phyloP scores from a whole-genome alignment of 768 basidiomycete genomes.

The Cyathus striatus region DNA sequence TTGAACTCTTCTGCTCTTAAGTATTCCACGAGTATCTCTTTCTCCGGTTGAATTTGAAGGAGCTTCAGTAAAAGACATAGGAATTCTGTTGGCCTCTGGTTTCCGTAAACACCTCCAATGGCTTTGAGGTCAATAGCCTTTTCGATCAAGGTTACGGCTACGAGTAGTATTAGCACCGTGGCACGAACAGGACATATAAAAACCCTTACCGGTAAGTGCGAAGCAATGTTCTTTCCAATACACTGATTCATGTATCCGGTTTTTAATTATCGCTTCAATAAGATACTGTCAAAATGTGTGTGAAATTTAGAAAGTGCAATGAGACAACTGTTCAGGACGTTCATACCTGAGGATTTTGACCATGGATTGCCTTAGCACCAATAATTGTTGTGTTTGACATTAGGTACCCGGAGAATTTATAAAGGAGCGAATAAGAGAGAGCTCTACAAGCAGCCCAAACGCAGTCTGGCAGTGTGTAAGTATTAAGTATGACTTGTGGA shows the following conservation, averaged over 20 bases:
- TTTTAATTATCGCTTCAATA: constrained; percentile 94
- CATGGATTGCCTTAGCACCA: constrained; percentile 88
- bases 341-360: constrained; percentile 90
- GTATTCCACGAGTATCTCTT: constrained; percentile 95
- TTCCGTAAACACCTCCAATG: constrained; percentile 93
- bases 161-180: constrained; percentile 2
- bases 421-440: too few relatives aligned
- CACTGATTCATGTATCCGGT: constrained; percentile 88
- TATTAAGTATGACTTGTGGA: too few relatives aligned
- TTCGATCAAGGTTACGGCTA: constrained; percentile 92
- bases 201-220: constrained; percentile 74
- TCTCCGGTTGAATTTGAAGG: constrained; percentile 95
- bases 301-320: too few relatives aligned
- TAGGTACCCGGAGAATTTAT: too few relatives aligned
- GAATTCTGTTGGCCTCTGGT: constrained; percentile 93
- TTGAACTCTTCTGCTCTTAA: constrained; percentile 97
- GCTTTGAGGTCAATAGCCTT: constrained; percentile 77
- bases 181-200: not conserved
- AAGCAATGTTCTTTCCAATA: constrained; percentile 99
- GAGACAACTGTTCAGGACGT: not conserved
- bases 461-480: too few relatives aligned
- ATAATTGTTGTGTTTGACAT: constrained; percentile 95
- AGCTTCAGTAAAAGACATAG: constrained; percentile 90
- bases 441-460: too few relatives aligned
- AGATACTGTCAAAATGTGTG: constrained; percentile 67